phyloP scores from a whole-genome alignment of 306 rosid genomes.

The Canavalia ensiformis region DNA sequence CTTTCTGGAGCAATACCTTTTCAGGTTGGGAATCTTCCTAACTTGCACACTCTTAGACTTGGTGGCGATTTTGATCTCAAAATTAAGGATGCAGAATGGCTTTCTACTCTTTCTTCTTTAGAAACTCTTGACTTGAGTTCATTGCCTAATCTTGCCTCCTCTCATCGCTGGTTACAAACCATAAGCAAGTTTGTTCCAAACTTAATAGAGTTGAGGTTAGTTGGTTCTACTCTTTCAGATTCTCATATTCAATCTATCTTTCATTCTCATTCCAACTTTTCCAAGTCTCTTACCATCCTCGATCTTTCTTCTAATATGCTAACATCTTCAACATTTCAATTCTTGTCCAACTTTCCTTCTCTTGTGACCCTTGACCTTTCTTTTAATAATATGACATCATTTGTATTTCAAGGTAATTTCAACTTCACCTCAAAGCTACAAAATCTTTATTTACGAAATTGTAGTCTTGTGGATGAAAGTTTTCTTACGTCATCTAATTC shows the following conservation, averaged over 20 bases:
- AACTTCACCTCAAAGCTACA: not conserved
- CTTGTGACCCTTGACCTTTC: not conserved
- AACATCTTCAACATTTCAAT: conserved; percentile 23
- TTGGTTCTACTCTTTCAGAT: not conserved
- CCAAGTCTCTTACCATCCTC: conserved; percentile 36
- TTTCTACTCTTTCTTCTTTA: conserved; percentile 7
- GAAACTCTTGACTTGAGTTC: not conserved
- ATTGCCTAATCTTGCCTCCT: not conserved
- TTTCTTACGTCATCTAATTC: not conserved
- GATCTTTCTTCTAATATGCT: conserved; percentile 16
- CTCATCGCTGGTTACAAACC: not conserved
- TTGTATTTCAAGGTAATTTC: not conserved
- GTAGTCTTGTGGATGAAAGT: not conserved
- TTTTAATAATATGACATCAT: not conserved
- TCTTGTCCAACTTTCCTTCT: not conserved
- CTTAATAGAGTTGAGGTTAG: conserved; percentile 1
- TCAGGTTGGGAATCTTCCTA: conserved; percentile 19
- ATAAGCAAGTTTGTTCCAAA: not conserved
- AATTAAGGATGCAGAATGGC: not conserved
- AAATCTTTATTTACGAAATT: not conserved
- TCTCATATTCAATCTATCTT: not conserved
- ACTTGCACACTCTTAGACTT: conserved; percentile 18
- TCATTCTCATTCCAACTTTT: not conserved
- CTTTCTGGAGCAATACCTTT: conserved; percentile 28
- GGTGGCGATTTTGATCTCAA: not conserved